Evolutionary conservation across 345 rosid species (phyloP), one percentile per base, ranked within the genome.

Genomic region (Rhizophora apiculata): DNA sequence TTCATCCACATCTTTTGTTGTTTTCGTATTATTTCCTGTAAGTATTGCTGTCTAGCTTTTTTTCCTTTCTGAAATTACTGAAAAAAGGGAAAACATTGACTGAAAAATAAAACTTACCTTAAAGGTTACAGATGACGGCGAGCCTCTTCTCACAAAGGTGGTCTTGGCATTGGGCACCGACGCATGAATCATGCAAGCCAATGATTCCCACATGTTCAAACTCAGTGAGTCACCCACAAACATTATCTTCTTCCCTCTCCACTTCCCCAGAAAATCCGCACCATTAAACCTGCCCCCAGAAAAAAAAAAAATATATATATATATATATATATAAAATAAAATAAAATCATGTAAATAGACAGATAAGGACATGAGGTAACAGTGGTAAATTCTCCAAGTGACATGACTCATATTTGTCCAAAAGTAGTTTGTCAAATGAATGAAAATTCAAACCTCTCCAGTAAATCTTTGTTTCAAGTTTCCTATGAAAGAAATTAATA

Each of bases 151-250:
- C 22, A 57, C 73, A 63, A 81, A 84, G 46, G 77, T 74, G 73
- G 86, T 72, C 81, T 85, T 85, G 81, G 88, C 70, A 4, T 63
- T 62, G 20, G 98, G 96, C 82, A 89, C 89, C 85, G 98, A 88
- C 82, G 95, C 88, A 72, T 91, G 96, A 60, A 94, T 80, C 98
- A 94, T 89, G 80, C 98, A 94, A 5, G 82, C 80, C 73, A 94
- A 59, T 64, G 98, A 94, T 80, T 94, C 96, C 95, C 96, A 94
- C 98, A 94, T 94, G 85, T 94, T 94, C 52, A 91, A 75, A 82
- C 98, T 94, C 95, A 94, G 85, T 71, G 98, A 94, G 91, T 94
- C 98, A 31, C 98, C 98, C 55, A 94, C 98, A 64, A 94, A 94
- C 98, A 94, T 94, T 64, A 94, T 83, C 81, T 87, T 89, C 72